Base-by-base conservation (phyloP, 306 rosid genomes). In the Trifolium subterraneum region DNA sequence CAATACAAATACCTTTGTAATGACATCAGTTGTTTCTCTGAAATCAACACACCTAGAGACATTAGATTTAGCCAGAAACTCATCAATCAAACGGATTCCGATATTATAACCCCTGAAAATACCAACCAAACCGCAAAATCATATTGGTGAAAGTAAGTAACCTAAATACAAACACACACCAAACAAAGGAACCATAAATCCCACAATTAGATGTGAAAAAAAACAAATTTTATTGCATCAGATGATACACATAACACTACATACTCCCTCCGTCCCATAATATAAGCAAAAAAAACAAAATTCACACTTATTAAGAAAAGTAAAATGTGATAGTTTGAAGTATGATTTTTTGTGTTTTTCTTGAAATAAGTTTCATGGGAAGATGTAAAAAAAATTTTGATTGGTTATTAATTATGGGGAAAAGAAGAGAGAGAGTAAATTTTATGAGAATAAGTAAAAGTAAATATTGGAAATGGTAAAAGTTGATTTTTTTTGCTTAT, bases 31-130 rank as follows among this genome's bases (percentile, higher is more conserved):
- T 0, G 97, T 91, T 84, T 94, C 98, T 78, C 88, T 90, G 88
- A 94, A 94, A 84, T 94, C 97, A 6, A 88, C 90, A 70, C 98
- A 94, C 72, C 96, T 90, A 23, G 98, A 84, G 70, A 94, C 91
- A 83, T 92, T 91, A 80, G 98, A 94, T 80, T 94, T 94, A 45
- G 98, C 98, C 19, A 94, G 85, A 86, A 94, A 94, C 82, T 94
- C 99, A 78, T 94, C 99, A 50, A 94, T 81, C 76, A 94, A 79
- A 66, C 99, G 90, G 81, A 87, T 88, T 75, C 99, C 99, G 66
- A 94, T 94, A 64, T 94, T 94, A 75, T 92, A 94, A 35, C 97
- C 99, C 96, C 97, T 94, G 88, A 73, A 86, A 73, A 82, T 71
- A 31, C 38, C 29, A 79, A 81, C 45, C 64, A 20, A 60, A 41